Percentiles rank a stretch among this genome's conserved stretches.
Conservation (phyloP, 148 eudicot genomes). For the Chenopodium quinoa region DNA sequence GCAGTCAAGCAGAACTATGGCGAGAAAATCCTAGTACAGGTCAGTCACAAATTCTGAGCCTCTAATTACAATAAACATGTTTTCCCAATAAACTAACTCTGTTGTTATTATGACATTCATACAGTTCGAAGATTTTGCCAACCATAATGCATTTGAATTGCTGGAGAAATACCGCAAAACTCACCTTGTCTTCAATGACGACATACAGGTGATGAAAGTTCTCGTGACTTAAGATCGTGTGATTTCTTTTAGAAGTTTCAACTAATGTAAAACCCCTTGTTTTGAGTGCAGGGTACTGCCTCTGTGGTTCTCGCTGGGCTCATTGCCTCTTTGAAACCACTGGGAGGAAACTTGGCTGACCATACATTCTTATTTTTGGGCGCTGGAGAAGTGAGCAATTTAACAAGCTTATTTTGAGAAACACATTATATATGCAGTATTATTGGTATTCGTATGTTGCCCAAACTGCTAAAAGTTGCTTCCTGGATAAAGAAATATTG, state of each 20-base stretch:
- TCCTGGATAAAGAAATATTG: neutral
- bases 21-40: slow-evolving; percentile 82
- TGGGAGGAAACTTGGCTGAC: slow-evolving; percentile 79
- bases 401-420: neutral
- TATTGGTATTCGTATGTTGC: too few species aligned
- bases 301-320: slow-evolving; percentile 91
- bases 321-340: slow-evolving; percentile 55
- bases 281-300: slow-evolving; percentile 71
- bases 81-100: neutral
- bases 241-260: neutral
- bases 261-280: neutral
- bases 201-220: slow-evolving; percentile 65
- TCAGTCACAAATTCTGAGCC: slow-evolving; percentile 16
- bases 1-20: slow-evolving; percentile 93
- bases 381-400: slow-evolving; percentile 76
- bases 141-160: slow-evolving; percentile 88
- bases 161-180: slow-evolving; percentile 62
- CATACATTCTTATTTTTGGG: slow-evolving; percentile 87
- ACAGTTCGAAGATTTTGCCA: slow-evolving; percentile 96
- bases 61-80: neutral
- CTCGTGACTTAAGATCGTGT: neutral
- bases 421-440: neutral
- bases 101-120: slow-evolving; percentile 8
- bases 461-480: neutral
- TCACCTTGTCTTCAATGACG: slow-evolving; percentile 93